phyloP scores from a whole-genome alignment of 192 early-diverging fungal genomes.

The Podila verticillata region DNA sequence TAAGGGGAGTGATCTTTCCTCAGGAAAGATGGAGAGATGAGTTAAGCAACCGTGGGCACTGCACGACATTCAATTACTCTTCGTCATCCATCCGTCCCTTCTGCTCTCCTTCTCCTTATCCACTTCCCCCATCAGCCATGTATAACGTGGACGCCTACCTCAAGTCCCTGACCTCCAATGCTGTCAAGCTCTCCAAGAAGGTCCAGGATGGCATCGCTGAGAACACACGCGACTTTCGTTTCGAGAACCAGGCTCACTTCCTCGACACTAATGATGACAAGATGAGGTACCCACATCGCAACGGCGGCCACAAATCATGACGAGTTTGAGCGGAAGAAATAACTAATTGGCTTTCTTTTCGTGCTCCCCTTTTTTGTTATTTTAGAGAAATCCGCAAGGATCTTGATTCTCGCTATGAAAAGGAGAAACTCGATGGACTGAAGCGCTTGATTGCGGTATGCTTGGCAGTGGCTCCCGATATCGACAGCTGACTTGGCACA shows the following conservation, averaged over 20 bases:
- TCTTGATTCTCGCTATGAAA: slow-evolving; percentile 85
- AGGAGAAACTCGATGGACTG: slow-evolving; percentile 92
- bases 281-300: slow-evolving; percentile 52
- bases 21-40: too few relatives aligned
- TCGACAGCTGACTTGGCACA: background rate
- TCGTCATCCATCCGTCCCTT: too few relatives aligned
- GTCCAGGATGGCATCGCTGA: slow-evolving; percentile 88
- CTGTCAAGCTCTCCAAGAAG: slow-evolving; percentile 82
- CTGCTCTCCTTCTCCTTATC: too few relatives aligned
- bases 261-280: slow-evolving; percentile 93
- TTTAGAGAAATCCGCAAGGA: slow-evolving; percentile 73
- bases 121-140: slow-evolving; percentile 7
- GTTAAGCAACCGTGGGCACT: too few relatives aligned
- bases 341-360: background rate
- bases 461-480: background rate
- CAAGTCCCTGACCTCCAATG: slow-evolving; percentile 78
- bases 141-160: slow-evolving; percentile 51
- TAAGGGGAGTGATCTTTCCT: too few relatives aligned
- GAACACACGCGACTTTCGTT: slow-evolving; percentile 87
- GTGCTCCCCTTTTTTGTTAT: background rate
- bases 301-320: background rate
- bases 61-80: too few relatives aligned
- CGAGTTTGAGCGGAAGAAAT: background rate
- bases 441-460: slow-evolving; percentile 90
- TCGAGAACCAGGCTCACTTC: slow-evolving; percentile 77